A percentile compares a stretch with the other conserved stretches of the same genome.
These are phyloP conservation scores for Mycena alexandri DNA, from an alignment of 768 basidiomycete genomes.

Conservation along the genomic window DNA sequence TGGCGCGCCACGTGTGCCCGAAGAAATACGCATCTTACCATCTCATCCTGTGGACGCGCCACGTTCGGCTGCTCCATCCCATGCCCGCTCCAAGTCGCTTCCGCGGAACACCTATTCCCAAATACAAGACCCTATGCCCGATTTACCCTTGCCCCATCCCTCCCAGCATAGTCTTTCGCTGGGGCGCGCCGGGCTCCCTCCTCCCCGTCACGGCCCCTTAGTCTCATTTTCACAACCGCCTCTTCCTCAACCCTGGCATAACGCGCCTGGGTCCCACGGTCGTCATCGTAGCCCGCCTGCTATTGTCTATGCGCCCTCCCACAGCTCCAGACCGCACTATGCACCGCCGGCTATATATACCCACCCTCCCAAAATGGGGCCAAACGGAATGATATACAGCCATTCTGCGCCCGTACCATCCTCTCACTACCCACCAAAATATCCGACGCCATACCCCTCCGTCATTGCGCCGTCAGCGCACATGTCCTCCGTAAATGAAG, in stretches of 20 bases:
- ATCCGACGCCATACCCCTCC: slow-evolving; percentile 57
- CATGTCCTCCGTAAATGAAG: slow-evolving; percentile 54
- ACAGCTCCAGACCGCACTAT: slow-evolving; percentile 64
- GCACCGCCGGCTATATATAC: slow-evolving; percentile 72
- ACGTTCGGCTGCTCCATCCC: slow-evolving; percentile 49
- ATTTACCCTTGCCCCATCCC: slow-evolving; percentile 45
- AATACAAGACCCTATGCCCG: slow-evolving; percentile 37
- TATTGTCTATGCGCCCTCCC: slow-evolving; percentile 72
- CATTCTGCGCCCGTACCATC: slow-evolving; percentile 70
- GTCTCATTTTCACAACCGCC: slow-evolving; percentile 56
- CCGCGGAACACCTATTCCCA: slow-evolving; percentile 54
- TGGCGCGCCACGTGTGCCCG: slow-evolving; percentile 55
- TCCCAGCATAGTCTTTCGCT: slow-evolving; percentile 39
- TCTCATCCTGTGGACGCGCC: slow-evolving; percentile 56
- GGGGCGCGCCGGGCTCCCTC: slow-evolving; percentile 26
- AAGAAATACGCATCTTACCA: slow-evolving; percentile 75
- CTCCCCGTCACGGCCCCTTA: slow-evolving; percentile 40
- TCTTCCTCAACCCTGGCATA: slow-evolving; percentile 49
- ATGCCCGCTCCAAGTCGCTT: slow-evolving; percentile 61
- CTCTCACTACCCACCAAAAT: slow-evolving; percentile 57
- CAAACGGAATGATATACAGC: slow-evolving; percentile 76
- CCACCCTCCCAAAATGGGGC: slow-evolving; percentile 63
- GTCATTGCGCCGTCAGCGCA: slow-evolving; percentile 51
- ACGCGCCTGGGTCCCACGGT: slow-evolving; percentile 43
- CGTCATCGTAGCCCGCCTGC: slow-evolving; percentile 61